Evolutionary conservation across 805 yeast species (phyloP).

Genomic region (Saccharomycopsis sp.): DNA sequence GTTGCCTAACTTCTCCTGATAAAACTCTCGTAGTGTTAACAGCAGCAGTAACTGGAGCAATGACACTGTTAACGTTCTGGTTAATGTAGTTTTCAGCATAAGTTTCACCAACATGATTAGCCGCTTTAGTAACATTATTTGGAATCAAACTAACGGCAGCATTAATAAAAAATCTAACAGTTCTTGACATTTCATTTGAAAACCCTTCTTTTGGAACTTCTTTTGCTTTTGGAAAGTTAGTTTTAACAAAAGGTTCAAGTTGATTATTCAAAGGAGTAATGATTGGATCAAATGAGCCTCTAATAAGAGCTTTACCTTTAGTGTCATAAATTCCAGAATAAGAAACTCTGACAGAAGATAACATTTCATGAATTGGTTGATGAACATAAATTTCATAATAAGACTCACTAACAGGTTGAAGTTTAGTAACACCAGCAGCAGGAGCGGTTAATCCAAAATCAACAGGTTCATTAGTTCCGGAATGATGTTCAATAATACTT

Average conservation of each 20-base stretch:
- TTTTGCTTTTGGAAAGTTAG: conserved; percentile 36
- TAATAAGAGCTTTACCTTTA: conserved; percentile 50
- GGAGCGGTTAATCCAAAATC: neutral
- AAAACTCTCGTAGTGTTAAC: conserved; percentile 2
- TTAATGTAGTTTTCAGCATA: conserved; percentile 1
- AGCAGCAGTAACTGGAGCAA: conserved; percentile 6
- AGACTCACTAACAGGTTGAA: neutral
- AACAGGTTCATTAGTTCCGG: no score
- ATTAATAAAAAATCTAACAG: conserved; percentile 21
- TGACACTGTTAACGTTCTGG: neutral
- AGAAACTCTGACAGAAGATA: conserved; percentile 1
- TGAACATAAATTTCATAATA: conserved; percentile 7
- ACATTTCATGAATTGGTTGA: conserved; percentile 7
- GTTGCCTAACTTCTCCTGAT: no score
- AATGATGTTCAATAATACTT: no score
- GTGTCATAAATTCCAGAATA: conserved; percentile 34
- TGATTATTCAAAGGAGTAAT: conserved; percentile 50
- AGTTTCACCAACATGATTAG: neutral
- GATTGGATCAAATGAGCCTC: conserved; percentile 54
- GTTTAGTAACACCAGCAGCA: neutral
- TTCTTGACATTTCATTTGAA: conserved; percentile 49
- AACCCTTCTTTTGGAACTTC: conserved; percentile 32
- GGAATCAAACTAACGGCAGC: neutral
- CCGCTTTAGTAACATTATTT: neutral
- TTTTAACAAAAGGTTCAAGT: conserved; percentile 35